phyloP scores from a whole-genome alignment of 2,329 filamentous ascomycete species.

The Lanzia echinophila region DNA sequence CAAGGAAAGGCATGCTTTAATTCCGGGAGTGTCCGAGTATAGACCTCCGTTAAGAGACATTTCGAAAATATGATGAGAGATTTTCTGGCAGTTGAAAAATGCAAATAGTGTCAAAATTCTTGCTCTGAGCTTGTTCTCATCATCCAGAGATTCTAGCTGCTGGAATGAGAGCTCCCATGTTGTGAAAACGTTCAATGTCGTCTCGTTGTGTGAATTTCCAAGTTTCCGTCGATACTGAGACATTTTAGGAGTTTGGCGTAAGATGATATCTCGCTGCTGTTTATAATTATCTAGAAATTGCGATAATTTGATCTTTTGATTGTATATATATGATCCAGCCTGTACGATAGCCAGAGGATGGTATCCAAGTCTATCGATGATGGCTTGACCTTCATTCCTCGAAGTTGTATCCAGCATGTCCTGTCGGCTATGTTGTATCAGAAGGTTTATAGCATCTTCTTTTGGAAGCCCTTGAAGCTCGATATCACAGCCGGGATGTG shows the following conservation, averaged over 20 bases:
- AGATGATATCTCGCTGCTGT: slow-evolving; percentile 9
- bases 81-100: slow-evolving; percentile 20
- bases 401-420: background rate
- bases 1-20: background rate
- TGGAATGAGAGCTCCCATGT: slow-evolving; percentile 26
- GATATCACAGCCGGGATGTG: background rate
- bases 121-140: background rate
- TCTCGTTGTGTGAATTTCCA: slow-evolving; percentile 9
- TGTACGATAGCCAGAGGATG: slow-evolving; percentile 27
- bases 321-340: slow-evolving; percentile 25
- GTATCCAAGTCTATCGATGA: slow-evolving; percentile 17
- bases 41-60: slow-evolving; percentile 1
- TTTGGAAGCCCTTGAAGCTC: slow-evolving; percentile 12
- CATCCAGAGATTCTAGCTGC: slow-evolving; percentile 3
- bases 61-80: slow-evolving; percentile 22
- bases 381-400: slow-evolving; percentile 6
- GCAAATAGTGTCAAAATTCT: slow-evolving; percentile 21
- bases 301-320: slow-evolving; percentile 13
- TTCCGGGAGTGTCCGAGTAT: fast-evolving
- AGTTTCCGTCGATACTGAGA: slow-evolving; percentile 14
- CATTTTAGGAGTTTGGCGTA: slow-evolving; percentile 18
- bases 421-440: slow-evolving; percentile 5
- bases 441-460: slow-evolving; percentile 14
- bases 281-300: slow-evolving; percentile 20
- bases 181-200: slow-evolving; percentile 20